These are phyloP conservation scores for Penicillium mononematosum DNA, from an alignment of 495 filamentous ascomycete species.

Conservation along the genomic window DNA sequence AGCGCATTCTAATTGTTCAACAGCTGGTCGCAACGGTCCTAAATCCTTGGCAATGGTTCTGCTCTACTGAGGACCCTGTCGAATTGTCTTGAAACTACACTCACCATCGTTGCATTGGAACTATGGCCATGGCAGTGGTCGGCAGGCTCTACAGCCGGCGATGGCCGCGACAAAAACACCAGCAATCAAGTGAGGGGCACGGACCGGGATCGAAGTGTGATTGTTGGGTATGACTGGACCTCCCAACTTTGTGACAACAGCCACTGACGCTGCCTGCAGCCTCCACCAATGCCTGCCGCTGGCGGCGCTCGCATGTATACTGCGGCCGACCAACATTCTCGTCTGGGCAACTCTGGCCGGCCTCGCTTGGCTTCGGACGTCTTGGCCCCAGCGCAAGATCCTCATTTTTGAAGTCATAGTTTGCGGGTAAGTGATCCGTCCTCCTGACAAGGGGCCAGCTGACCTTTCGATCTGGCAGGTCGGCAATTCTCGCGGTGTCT, in stretches of 20 bases:
- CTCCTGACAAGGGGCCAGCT: neutral
- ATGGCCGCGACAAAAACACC: slow-evolving; percentile 11
- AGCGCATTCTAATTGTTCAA: slow-evolving; percentile 9
- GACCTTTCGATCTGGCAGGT: slow-evolving; percentile 35
- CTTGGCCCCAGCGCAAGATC: slow-evolving; percentile 44
- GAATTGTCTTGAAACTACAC: slow-evolving; percentile 85
- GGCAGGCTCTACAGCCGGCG: slow-evolving; percentile 9
- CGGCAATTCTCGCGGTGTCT: slow-evolving; percentile 59
- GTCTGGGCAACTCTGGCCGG: slow-evolving; percentile 69
- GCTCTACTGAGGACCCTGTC: slow-evolving; percentile 89
- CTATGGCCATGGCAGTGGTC: slow-evolving; percentile 85
- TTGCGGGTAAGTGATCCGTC: slow-evolving; percentile 58
- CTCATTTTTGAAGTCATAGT: slow-evolving; percentile 60
- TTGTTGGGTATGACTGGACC: slow-evolving; percentile 13
- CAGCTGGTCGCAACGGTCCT: slow-evolving; percentile 65
- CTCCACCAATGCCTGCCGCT: slow-evolving; percentile 68
- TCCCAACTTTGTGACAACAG: slow-evolving; percentile 4
- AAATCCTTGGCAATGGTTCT: slow-evolving; percentile 97
- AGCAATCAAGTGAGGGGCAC: slow-evolving; percentile 10
- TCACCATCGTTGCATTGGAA: slow-evolving; percentile 77
- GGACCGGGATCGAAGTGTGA: slow-evolving; percentile 10
- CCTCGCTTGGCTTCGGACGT: slow-evolving; percentile 44
- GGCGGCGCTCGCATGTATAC: slow-evolving; percentile 78
- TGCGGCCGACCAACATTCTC: slow-evolving; percentile 86
- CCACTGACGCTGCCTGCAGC: slow-evolving; percentile 28